Evolutionary conservation across 768 basidiomycete genomes (phyloP).

Genomic region (Lactarius vividus): DNA sequence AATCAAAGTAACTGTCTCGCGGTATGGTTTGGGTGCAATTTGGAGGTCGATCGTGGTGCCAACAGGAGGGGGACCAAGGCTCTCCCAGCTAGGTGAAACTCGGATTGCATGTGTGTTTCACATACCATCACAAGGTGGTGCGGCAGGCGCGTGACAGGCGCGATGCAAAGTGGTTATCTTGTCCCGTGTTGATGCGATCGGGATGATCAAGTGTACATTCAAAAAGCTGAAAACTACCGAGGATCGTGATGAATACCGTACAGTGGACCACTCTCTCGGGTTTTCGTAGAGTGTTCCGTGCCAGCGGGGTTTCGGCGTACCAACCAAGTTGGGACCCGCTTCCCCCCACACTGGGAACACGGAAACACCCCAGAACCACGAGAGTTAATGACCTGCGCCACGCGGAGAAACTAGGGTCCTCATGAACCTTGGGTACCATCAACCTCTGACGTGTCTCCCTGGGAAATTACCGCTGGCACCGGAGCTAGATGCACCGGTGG

Average conservation of each 20-base stretch:
- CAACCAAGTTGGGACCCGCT: not conserved
- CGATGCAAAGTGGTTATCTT: not conserved
- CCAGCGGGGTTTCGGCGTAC: not conserved
- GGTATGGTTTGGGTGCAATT: no score
- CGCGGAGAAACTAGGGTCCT: not conserved
- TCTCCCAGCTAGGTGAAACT: not conserved
- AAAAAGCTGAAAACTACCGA: not conserved
- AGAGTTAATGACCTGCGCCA: not conserved
- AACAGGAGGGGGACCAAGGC: not conserved
- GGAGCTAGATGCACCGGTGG: conserved; percentile 7
- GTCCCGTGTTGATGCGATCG: not conserved
- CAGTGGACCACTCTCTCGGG: not conserved
- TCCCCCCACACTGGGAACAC: not conserved
- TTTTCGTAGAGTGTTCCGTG: not conserved
- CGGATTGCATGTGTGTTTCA: not conserved
- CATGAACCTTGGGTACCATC: not conserved
- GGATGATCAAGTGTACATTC: not conserved
- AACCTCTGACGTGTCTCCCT: not conserved
- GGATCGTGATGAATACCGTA: not conserved
- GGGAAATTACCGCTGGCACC: conserved; percentile 20
- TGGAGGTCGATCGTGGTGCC: no score
- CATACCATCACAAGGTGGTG: not conserved
- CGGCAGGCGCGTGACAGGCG: not conserved
- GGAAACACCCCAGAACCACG: not conserved
- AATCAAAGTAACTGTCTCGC: no score